phyloP scores from a whole-genome alignment of 1,284 basidiomycete genomes.

The Ceraceosorus guamensis region DNA sequence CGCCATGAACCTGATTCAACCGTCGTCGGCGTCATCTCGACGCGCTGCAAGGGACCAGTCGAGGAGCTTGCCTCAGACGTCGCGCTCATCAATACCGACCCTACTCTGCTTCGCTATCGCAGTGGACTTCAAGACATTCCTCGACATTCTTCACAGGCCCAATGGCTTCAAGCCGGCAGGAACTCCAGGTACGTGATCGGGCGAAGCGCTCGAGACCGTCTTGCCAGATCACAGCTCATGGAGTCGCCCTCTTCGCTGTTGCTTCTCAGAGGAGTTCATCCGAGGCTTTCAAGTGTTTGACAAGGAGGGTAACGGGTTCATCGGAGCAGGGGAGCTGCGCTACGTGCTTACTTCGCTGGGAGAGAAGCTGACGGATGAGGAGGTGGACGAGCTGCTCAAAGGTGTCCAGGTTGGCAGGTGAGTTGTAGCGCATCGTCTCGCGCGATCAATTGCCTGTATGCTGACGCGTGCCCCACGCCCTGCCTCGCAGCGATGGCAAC shows the following conservation, averaged over 20 bases:
- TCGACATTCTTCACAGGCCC: slow-evolving; percentile 82
- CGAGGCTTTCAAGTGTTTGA: slow-evolving; percentile 99
- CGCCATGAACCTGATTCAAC: too few species aligned
- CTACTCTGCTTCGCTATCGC: too few species aligned
- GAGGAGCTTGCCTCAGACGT: too few species aligned
- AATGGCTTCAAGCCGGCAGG: slow-evolving; percentile 85
- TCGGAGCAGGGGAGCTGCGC: slow-evolving; percentile 80
- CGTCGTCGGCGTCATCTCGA: too few species aligned
- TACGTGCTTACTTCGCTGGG: slow-evolving; percentile 93
- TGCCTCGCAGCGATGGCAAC: slow-evolving; percentile 95
- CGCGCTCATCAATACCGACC: background rate
- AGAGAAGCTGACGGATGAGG: slow-evolving; percentile 94
- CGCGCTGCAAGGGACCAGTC: too few species aligned
- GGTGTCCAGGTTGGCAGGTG: slow-evolving; percentile 79
- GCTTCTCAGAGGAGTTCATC: slow-evolving; percentile 80
- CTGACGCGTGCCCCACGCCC: slow-evolving; percentile 2
- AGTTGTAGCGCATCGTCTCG: too few species aligned
- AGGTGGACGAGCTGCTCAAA: slow-evolving; percentile 95
- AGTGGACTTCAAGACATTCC: slow-evolving; percentile 62
- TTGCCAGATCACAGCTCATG: background rate
- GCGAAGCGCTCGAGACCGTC: background rate
- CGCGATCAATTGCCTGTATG: background rate
- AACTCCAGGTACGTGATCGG: slow-evolving; percentile 21
- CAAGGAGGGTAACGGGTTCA: slow-evolving; percentile 94
- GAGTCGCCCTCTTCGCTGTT: background rate